Conservation (phyloP, 495 filamentous ascomycete species). For the Aspergillus taichungensis region DNA sequence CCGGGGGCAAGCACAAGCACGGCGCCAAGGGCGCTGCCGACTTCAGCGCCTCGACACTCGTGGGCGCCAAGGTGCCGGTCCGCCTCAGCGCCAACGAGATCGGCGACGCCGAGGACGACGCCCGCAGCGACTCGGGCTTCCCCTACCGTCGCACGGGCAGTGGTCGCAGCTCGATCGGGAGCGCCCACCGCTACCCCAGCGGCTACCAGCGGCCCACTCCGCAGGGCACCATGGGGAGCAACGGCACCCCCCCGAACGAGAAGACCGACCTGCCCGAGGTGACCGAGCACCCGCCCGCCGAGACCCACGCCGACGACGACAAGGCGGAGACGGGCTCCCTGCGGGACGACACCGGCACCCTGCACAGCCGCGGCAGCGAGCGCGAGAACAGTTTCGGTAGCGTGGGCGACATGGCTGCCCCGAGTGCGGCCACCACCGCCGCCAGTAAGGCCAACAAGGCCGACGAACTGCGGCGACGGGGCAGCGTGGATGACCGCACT, state of each 20-base stretch:
- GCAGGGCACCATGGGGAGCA: conserved; percentile 58
- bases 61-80: conserved; percentile 74
- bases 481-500: conserved; percentile 89
- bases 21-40: conserved; percentile 60
- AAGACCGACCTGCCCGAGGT: conserved; percentile 41
- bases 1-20: conserved; percentile 73
- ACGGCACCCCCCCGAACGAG: conserved; percentile 54
- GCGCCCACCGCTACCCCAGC: conserved; percentile 51
- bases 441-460: conserved; percentile 60
- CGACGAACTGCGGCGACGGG: conserved; percentile 71
- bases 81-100: conserved; percentile 91
- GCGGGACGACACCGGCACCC: conserved; percentile 39
- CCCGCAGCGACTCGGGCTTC: conserved; percentile 41
- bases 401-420: conserved; percentile 44
- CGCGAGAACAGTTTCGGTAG: conserved; percentile 48
- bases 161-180: conserved; percentile 69
- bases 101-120: conserved; percentile 73
- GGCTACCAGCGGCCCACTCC: conserved; percentile 39
- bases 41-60: conserved; percentile 65
- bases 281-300: conserved; percentile 44
- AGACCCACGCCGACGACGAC: conserved; percentile 28
- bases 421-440: conserved; percentile 32
- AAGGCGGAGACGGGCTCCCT: conserved; percentile 29
- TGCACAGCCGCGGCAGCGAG: conserved; percentile 33
- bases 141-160: conserved; percentile 70